Percentiles rank a stretch among this genome's conserved stretches.
Evolutionary conservation across 345 rosid genomes (phyloP).

Genomic region (Atalantia buxifolia): DNA sequence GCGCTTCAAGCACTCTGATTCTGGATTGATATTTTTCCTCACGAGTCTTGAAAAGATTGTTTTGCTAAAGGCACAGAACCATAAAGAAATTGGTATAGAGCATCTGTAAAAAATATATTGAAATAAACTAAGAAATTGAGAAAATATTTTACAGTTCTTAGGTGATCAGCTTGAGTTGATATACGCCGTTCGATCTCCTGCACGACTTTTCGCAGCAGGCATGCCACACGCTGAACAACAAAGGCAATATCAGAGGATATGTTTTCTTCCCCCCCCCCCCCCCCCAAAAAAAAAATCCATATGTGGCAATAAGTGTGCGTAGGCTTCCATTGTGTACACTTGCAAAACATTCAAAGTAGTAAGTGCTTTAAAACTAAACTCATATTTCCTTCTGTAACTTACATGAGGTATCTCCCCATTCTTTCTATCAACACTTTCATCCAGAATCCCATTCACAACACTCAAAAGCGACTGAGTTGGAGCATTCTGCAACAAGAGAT

Average conservation of each 20-base stretch:
- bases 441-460: constrained; percentile 85
- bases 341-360: background rate
- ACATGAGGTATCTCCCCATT: constrained; percentile 84
- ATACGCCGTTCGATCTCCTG: constrained; percentile 96
- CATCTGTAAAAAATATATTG: constrained; percentile 1
- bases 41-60: constrained; percentile 75
- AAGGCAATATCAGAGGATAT: constrained; percentile 18
- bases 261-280: too few species aligned
- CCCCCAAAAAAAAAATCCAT: background rate
- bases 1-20: constrained; percentile 83
- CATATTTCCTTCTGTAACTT: constrained; percentile 16
- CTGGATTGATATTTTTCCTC: constrained; percentile 89
- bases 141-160: constrained; percentile 62
- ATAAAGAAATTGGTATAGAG: constrained; percentile 11
- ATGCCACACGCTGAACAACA: constrained; percentile 72
- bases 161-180: constrained; percentile 95
- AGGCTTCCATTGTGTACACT: background rate
- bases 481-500: constrained; percentile 62
- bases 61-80: constrained; percentile 61
- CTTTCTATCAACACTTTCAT: constrained; percentile 83
- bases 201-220: constrained; percentile 77
- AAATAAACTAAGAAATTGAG: background rate
- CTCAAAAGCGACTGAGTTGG: constrained; percentile 91
- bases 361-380: background rate
- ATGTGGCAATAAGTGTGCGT: background rate